Percentiles rank a stretch among this genome's conserved stretches.
phyloP scores from a whole-genome alignment of 768 basidiomycete species.

The Clitopilus hobsonii region DNA sequence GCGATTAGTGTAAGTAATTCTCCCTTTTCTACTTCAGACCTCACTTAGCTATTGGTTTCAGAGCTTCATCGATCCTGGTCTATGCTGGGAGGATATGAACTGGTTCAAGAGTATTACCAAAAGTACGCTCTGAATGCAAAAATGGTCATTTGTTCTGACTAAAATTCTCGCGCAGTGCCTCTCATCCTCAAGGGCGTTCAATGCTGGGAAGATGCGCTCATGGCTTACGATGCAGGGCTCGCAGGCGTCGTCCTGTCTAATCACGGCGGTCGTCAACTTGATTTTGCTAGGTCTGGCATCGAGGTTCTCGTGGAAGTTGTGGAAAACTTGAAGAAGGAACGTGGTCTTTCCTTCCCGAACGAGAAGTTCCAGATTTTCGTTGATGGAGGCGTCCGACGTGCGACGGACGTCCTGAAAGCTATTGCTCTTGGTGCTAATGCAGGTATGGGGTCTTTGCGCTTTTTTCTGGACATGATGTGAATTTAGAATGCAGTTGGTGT shows the following conservation, averaged over 20 bases:
- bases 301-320: slow-evolving; percentile 90
- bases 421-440: slow-evolving; percentile 88
- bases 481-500: slow-evolving; percentile 56
- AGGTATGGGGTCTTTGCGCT: slow-evolving; percentile 38
- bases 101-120: slow-evolving; percentile 82
- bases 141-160: slow-evolving; percentile 21
- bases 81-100: slow-evolving; percentile 80
- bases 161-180: slow-evolving; percentile 57
- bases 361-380: slow-evolving; percentile 80
- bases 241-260: slow-evolving; percentile 84
- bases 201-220: slow-evolving; percentile 83
- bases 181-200: slow-evolving; percentile 89
- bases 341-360: slow-evolving; percentile 72
- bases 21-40: not conserved
- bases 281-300: slow-evolving; percentile 82
- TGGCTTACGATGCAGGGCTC: slow-evolving; percentile 73
- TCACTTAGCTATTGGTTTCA: slow-evolving; percentile 19
- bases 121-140: slow-evolving; percentile 27
- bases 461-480: slow-evolving; percentile 16
- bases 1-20: slow-evolving; percentile 73
- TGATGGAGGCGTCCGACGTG: slow-evolving; percentile 92
- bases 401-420: slow-evolving; percentile 87
- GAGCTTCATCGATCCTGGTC: slow-evolving; percentile 92
- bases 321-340: slow-evolving; percentile 56
- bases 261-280: slow-evolving; percentile 76